These are phyloP conservation scores for Krasilnikovozyma curviuscula DNA, from an alignment of 768 basidiomycete genomes.

Conservation along the genomic window DNA sequence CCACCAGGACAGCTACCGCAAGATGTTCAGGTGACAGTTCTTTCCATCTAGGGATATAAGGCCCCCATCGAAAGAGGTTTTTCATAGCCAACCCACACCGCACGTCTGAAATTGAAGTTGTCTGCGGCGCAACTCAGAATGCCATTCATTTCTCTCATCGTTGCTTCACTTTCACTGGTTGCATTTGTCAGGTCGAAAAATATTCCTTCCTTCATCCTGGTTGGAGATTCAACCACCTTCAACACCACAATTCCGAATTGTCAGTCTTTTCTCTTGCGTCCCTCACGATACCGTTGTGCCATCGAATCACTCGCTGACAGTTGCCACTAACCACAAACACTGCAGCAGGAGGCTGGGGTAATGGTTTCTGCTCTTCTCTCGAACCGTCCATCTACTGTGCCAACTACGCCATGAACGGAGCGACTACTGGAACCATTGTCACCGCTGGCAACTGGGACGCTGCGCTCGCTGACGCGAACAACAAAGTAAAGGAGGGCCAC, in stretches of 20 bases:
- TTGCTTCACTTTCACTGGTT: too few species aligned
- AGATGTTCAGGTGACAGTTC: too few species aligned
- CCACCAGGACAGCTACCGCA: too few species aligned
- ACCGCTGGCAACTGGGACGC: background rate
- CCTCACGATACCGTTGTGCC: too few species aligned
- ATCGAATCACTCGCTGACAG: too few species aligned
- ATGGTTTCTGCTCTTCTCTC: constrained; percentile 6
- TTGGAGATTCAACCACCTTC: constrained; percentile 7
- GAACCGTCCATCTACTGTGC: background rate
- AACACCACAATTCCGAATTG: constrained; percentile 10
- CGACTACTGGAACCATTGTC: constrained; percentile 7
- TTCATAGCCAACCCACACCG: too few species aligned
- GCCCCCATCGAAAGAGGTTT: too few species aligned
- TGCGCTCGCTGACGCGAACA: background rate
- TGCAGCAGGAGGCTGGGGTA: constrained; percentile 8
- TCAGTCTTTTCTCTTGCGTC: background rate
- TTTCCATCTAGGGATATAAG: too few species aligned
- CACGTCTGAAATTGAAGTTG: too few species aligned
- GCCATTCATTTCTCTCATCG: too few species aligned
- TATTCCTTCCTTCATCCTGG: constrained; percentile 3
- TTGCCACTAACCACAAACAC: background rate
- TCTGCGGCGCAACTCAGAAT: too few species aligned
- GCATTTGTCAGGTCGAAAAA: constrained; percentile 7
- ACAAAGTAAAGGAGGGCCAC: constrained; percentile 1
- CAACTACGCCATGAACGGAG: constrained; percentile 8